phyloP scores from a whole-genome alignment of 2,329 filamentous ascomycete genomes.

The Colletotrichum sp. region DNA sequence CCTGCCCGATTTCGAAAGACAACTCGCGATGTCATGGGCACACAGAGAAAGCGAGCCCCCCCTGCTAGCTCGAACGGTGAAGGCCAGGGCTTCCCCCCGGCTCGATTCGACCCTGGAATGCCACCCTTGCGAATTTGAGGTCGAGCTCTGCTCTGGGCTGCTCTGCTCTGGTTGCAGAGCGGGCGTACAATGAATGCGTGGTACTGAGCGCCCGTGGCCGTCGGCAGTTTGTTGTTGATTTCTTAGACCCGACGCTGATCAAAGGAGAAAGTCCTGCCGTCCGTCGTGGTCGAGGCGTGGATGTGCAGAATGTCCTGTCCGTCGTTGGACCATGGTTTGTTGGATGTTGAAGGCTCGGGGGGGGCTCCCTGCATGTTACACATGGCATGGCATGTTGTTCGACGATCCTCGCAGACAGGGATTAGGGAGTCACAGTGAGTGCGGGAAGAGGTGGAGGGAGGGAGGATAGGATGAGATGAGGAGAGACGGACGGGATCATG shows the following conservation, averaged over 20 bases:
- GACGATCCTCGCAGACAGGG: background rate
- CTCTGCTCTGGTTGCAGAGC: background rate
- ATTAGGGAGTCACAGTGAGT: background rate
- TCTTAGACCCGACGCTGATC: background rate
- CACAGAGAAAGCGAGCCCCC: background rate
- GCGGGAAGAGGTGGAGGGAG: background rate
- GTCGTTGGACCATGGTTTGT: background rate
- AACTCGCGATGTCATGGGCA: background rate
- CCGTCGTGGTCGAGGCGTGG: background rate
- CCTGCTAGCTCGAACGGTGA: conserved; percentile 15
- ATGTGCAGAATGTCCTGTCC: background rate
- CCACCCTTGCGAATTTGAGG: background rate
- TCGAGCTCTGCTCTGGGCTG: background rate
- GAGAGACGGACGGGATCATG: background rate
- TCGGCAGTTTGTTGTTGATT: background rate
- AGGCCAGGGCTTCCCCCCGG: conserved; percentile 1
- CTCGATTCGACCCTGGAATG: background rate
- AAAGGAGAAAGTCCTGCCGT: background rate
- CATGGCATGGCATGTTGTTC: background rate
- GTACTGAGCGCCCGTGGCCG: background rate
- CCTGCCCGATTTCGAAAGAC: background rate
- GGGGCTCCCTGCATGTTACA: background rate
- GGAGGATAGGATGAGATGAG: background rate
- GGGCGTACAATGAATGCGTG: background rate
- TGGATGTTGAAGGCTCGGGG: background rate